Evolutionary conservation across 768 basidiomycete species (phyloP).

Genomic region (Mycena galopus): DNA sequence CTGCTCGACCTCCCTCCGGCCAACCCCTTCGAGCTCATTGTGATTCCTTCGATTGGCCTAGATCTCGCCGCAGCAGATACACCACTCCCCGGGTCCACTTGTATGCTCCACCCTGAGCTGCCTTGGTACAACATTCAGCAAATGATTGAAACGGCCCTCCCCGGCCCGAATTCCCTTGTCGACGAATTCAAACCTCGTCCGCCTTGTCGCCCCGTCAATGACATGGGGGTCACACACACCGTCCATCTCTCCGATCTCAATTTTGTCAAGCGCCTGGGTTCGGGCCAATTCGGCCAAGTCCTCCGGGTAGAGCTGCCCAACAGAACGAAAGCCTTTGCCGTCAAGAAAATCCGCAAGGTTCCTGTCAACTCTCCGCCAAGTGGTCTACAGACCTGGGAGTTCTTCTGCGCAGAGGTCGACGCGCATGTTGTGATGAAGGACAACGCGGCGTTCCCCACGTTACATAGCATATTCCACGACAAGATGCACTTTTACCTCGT

Average conservation of each 20-base stretch:
- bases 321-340: not conserved
- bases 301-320: not conserved
- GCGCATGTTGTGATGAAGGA: not conserved
- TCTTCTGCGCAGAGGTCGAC: too few species aligned
- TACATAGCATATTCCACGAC: slow-evolving; percentile 10
- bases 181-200: not conserved
- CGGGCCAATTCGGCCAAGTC: not conserved
- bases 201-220: not conserved
- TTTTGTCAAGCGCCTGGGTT: not conserved
- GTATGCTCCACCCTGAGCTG: not conserved
- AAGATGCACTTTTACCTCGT: not conserved
- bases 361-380: too few species aligned
- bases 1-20: too few species aligned
- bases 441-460: slow-evolving; percentile 6
- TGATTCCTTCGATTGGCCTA: too few species aligned
- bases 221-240: too few species aligned
- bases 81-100: not conserved
- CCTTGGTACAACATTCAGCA: not conserved
- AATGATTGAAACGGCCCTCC: not conserved
- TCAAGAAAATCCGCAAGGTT: slow-evolving; percentile 7
- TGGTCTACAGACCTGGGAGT: too few species aligned
- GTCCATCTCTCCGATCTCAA: rapidly evolving
- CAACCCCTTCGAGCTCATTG: too few species aligned
- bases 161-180: not conserved
- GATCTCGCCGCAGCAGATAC: not conserved